Conservation (phyloP, 345 rosid genomes). For the Euphorbia peplus region DNA sequence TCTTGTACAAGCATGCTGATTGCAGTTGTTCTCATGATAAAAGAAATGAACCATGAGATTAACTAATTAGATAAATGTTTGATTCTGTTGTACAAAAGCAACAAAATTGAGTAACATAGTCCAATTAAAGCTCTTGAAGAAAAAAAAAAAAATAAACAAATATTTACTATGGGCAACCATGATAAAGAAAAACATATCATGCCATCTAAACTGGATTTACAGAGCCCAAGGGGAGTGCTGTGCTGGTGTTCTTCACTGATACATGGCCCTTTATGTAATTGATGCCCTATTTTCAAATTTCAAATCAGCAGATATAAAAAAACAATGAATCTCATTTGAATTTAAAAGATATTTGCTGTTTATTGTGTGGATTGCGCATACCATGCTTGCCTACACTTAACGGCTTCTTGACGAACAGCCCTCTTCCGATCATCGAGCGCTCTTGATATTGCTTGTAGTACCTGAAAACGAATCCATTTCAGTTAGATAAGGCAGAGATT, state of each 20-base stretch:
- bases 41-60: not conserved
- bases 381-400: conserved; percentile 82
- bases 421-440: conserved; percentile 85
- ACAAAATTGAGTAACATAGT: not conserved
- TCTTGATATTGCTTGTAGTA: conserved; percentile 49
- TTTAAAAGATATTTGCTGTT: not conserved
- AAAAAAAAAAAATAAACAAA: not conserved
- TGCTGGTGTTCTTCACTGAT: conserved; percentile 16
- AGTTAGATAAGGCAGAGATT: not conserved
- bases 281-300: conserved; percentile 39
- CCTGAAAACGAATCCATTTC: conserved; percentile 36
- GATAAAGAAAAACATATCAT: not conserved
- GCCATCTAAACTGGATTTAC: not conserved
- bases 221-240: not conserved
- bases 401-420: conserved; percentile 77
- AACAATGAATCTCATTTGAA: not conserved
- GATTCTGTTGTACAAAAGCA: not conserved
- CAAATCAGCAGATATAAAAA: conserved; percentile 6
- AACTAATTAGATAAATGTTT: not conserved
- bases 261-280: conserved; percentile 32
- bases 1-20: too few relatives aligned
- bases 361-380: conserved; percentile 37
- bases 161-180: conserved; percentile 1
- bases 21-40: too few relatives aligned
- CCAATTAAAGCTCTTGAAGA: not conserved